phyloP scores from a whole-genome alignment of 768 basidiomycete species.

The Collybiopsis luxurians region DNA sequence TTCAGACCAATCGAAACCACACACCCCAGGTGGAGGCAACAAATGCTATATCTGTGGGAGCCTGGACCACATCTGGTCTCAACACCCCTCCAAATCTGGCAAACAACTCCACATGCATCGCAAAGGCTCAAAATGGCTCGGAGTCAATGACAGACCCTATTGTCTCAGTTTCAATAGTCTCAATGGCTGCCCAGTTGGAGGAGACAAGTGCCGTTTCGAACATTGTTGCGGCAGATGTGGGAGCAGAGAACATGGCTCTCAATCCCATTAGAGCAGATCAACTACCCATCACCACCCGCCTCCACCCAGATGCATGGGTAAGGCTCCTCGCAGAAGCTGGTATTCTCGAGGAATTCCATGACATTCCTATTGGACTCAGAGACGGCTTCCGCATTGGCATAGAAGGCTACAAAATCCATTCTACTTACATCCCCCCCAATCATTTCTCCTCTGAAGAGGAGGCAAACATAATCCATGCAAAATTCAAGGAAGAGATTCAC shows the following conservation, averaged over 20 bases:
- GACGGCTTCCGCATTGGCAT: slow-evolving; percentile 19
- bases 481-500: slow-evolving; percentile 14
- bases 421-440: slow-evolving; percentile 15
- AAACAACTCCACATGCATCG: too few relatives aligned
- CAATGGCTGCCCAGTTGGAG: background rate
- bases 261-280: slow-evolving; percentile 6
- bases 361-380: slow-evolving; percentile 16
- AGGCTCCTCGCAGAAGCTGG: slow-evolving; percentile 4
- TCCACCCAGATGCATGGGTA: slow-evolving; percentile 12
- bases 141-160: background rate
- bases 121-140: background rate
- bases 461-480: slow-evolving; percentile 9
- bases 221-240: slow-evolving; percentile 18
- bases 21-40: too few relatives aligned
- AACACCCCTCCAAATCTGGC: too few relatives aligned
- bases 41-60: too few relatives aligned
- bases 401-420: background rate
- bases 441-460: slow-evolving; percentile 9
- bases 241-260: slow-evolving; percentile 8
- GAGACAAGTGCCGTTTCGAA: background rate
- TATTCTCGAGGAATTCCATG: slow-evolving; percentile 7
- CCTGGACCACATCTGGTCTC: too few relatives aligned
- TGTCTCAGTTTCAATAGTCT: background rate
- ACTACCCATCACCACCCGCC: slow-evolving; percentile 15
- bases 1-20: too few relatives aligned